Evolutionary conservation across 1,139 yeast genomes (phyloP), one percentile per base, ranked within the genome.

Genomic region (Taiozyma sp.): DNA sequence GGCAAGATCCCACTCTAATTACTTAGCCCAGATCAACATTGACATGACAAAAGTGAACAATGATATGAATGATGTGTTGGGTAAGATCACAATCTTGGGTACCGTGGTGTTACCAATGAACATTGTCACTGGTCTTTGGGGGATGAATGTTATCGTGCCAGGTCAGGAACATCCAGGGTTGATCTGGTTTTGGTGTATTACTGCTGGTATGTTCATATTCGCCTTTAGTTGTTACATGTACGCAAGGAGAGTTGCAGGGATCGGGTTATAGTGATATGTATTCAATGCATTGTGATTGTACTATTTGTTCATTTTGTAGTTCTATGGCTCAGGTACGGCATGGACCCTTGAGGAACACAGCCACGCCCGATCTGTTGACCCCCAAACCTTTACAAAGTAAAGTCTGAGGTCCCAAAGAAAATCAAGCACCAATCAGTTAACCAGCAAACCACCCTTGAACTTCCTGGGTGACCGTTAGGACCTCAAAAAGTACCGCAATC

Each of bases 41-140:
- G 98, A 93, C 66, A 91, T 92, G 97, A 93, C 97, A 8, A 84
- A 86, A 66, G 97, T 91, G n/a, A 93, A 92, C 69, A 93, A 93
- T 64, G 97, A 92, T 61, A 92, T 96, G 79, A 93, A 93, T 67
- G 98, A 93, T 65, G 97, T 92, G 4, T 78, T 93, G 63, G 96
- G 97, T 4, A 89, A 92, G 65, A 89, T 93, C 52, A 90, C 98
- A 8, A 86, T 93, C 43, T 72, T 93, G 56, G 99, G 99, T 77
- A 91, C 98, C 0, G 88, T 93, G 54, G 96, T 93, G 9, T 73
- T 93, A 54, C 99, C 99, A 4, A 81, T 93, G 78, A 93, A 93
- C 66, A 89, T 93, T 51, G 85, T 93, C 27, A 93, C 99, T 1
- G 99, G 99, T 30, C 73, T 93, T 49, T 93, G 98, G 98, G 99